These are phyloP conservation scores for Ceratorhiza oryzae-sativae DNA, from an alignment of 1,284 basidiomycete genomes.

Conservation along the genomic window DNA sequence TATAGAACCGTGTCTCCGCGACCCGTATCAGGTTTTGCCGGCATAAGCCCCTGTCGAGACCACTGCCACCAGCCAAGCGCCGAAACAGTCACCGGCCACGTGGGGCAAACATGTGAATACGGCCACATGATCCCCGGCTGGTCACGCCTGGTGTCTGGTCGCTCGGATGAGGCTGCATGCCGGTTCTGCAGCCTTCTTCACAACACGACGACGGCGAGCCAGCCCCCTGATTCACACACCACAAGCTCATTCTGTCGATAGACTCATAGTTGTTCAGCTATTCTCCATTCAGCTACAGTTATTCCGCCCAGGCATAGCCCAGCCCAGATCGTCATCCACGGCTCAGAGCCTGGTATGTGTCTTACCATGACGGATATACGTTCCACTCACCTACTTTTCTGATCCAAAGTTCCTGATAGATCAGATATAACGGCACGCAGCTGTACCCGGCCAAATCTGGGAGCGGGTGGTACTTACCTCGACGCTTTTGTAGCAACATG, in stretches of 20 bases:
- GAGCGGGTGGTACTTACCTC: neutral
- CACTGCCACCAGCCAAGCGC: neutral
- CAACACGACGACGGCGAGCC: slow-evolving; percentile 35
- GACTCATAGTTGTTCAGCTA: too few relatives aligned
- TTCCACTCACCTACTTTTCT: neutral
- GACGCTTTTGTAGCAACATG: slow-evolving; percentile 9
- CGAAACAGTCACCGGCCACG: neutral
- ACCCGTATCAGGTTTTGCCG: neutral
- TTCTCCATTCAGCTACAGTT: too few relatives aligned
- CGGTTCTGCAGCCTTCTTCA: slow-evolving; percentile 13
- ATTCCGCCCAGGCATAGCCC: neutral
- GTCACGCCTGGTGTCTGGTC: slow-evolving; percentile 1
- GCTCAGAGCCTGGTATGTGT: neutral
- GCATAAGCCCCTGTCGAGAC: neutral
- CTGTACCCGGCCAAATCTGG: neutral
- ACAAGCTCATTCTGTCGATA: too few relatives aligned
- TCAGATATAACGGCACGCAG: neutral
- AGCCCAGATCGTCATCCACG: neutral
- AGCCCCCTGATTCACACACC: neutral
- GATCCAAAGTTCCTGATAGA: neutral
- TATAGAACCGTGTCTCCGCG: neutral
- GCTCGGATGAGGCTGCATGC: slow-evolving; percentile 35
- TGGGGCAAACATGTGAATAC: slow-evolving; percentile 19
- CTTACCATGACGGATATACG: neutral
- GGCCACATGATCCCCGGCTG: slow-evolving; percentile 20